A percentile compares a stretch with the other conserved stretches of the same genome.
Evolutionary conservation across 2,329 filamentous ascomycete genomes (phyloP).

Genomic region (Pyricularia grisea): DNA sequence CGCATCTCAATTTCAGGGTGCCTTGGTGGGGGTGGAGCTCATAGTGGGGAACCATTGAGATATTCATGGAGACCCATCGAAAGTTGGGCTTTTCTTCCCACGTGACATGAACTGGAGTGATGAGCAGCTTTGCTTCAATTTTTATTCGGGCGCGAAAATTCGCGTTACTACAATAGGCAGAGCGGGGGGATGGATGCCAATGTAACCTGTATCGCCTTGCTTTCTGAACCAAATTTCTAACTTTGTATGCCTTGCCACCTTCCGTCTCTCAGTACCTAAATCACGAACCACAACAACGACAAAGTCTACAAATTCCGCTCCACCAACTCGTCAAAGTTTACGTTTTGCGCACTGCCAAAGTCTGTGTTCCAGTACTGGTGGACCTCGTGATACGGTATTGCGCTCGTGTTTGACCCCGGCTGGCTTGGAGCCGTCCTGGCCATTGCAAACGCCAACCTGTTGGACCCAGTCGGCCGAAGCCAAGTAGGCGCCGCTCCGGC

Average conservation of each 20-base stretch:
- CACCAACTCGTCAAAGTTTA: slow-evolving; percentile 17
- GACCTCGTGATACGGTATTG: slow-evolving; percentile 32
- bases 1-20: neutral
- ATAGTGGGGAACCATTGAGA: neutral
- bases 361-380: slow-evolving; percentile 31
- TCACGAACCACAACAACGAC: neutral
- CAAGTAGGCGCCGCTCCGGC: slow-evolving; percentile 24
- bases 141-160: neutral
- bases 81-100: neutral
- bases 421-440: slow-evolving; percentile 25
- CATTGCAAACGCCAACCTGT: slow-evolving; percentile 29
- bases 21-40: neutral
- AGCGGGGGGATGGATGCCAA: too few species aligned
- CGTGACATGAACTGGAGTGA: neutral
- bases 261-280: neutral
- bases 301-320: neutral
- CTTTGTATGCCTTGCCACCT: neutral
- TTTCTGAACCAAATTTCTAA: too few species aligned
- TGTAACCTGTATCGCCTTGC: too few species aligned
- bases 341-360: slow-evolving; percentile 20
- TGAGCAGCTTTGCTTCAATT: neutral
- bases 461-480: slow-evolving; percentile 26
- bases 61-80: neutral
- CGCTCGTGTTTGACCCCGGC: slow-evolving; percentile 22
- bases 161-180: too few species aligned